Evolutionary conservation across 495 filamentous ascomycete genomes (phyloP), one percentile per base, ranked within the genome.

Genomic region (Xylaria cubensis): DNA sequence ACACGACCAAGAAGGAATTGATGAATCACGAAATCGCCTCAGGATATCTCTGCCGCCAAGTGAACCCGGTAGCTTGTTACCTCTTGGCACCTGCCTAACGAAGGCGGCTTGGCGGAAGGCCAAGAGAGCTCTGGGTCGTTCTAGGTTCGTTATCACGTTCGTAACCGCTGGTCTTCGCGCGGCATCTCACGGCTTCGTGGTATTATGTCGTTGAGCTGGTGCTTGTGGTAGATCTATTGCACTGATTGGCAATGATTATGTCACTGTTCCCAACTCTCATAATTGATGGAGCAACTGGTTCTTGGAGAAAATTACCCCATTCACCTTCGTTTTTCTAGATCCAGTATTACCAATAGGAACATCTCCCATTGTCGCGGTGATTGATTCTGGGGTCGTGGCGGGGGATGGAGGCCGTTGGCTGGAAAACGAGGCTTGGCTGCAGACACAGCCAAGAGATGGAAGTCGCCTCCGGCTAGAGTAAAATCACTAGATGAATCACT

Each of bases 21-120:
- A 32, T 42, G 7, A 64, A 65, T 50, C 13, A 48, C 42, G 41
- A 50, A 65, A 61, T 61, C 58, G 19, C 32, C 64, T 67, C 64
- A 53, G 8, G 64, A 51, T 67, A 53, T 41, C 46, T 51, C 15
- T 44, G 17, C 32, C 26, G 64, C 64, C 64, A 67, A 67, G 64
- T 67, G 46, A 51, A 36, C 64, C 29, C 44, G 46, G 44, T 5
- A 67, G 32, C 64, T 67, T 44, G 61, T 64, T 26, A 67, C 64
- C 64, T 21, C 64, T 67, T 67, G 64, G 64, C 64, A 67, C 64
- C 64, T 67, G 64, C 64, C 64, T 67, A 67, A 67, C 64, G 34
- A 67, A 67, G 64, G 46, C 46, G 48, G 29, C 64, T 67, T 67
- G 64, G 64, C 64, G 29, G 21, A 9, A 9, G 15, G 64, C 64